Percentiles rank a stretch among this genome's conserved stretches.
phyloP scores from a whole-genome alignment of 768 basidiomycete genomes.

The Russula foetens region DNA sequence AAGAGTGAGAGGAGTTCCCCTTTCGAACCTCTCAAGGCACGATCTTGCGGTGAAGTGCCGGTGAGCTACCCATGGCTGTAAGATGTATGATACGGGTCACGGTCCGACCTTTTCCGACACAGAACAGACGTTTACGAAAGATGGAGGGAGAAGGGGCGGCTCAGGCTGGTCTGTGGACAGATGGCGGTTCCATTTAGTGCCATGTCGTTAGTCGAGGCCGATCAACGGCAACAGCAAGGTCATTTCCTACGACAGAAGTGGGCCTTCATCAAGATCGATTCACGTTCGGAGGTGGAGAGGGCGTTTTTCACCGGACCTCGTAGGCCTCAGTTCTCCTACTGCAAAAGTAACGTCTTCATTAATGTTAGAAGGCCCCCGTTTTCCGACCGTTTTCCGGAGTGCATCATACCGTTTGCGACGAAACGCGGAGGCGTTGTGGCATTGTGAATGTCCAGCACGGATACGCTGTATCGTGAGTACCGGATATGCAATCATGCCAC shows the following conservation, averaged over 20 bases:
- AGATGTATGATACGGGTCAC: background rate
- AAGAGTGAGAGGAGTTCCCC: background rate
- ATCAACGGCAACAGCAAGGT: background rate
- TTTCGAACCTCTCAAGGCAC: no score
- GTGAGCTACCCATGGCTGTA: no score
- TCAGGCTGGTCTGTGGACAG: no score
- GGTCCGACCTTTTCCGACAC: background rate
- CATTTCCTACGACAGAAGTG: background rate
- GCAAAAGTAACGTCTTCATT: background rate
- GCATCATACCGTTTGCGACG: background rate
- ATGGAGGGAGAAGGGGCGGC: background rate
- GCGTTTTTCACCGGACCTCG: background rate
- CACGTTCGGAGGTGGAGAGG: background rate
- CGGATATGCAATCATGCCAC: no score
- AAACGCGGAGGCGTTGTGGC: background rate
- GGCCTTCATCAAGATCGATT: background rate
- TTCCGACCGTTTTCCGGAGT: background rate
- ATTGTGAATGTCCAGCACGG: background rate
- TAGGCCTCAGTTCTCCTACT: background rate
- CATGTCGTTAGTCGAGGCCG: background rate
- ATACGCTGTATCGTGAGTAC: no score
- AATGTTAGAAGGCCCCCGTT: background rate
- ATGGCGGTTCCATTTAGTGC: no score
- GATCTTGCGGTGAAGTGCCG: no score
- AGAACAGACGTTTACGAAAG: background rate